Base-by-base conservation (phyloP, 2,329 filamentous ascomycete species). In the Exophiala spinifera region DNA sequence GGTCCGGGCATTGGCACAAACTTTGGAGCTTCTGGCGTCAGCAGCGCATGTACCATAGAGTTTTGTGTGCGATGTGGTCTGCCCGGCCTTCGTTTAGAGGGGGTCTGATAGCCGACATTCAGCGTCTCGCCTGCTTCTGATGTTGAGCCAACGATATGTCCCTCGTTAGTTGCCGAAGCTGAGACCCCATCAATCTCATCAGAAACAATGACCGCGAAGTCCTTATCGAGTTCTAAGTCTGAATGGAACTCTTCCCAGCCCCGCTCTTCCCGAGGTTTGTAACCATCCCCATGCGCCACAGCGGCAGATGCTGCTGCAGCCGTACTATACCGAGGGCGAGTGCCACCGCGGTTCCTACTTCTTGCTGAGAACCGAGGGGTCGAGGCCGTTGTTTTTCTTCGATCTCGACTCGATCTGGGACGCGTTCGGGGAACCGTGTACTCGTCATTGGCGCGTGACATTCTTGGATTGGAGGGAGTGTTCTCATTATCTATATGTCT, bases 201-300 rank as follows among this genome's bases (percentile, higher is more conserved):
- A 1, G 91, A 85, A 46, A 81, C 84, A 67, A 91, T 91, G 2
- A 96, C 78, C 62, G 87, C 83, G 61, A 96, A 87, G 3, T 82
- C 83, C 11, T 81, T 81, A 53, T 96, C 90, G 46, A 96, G 91
- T 73, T 97, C 91, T 49, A 99, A 82, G 65, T 96, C 89, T 0
- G 90, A 91, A 71, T 99, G 94, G 61, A 97, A 97, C 69, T 99
- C 94, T 67, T 96, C 91, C 91, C 92, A 99, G 49, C 90, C 89
- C 59, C 92, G 85, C 75, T 99, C 94, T 73, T 99, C 94, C 66
- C 94, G 82, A 28, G 94, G 94, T 70, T 99, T 99, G 74, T 97
- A 97, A 47, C 92, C 91, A 75, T 97, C 94, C 65, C 85, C 91
- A 68, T 96, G 91, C 63, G 90, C 89, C 55, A 94, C 87, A 3